Percentiles rank a stretch among this genome's conserved stretches.
phyloP scores from a whole-genome alignment of 352 stramenopile genomes.

The Globisporangium emineosum region DNA sequence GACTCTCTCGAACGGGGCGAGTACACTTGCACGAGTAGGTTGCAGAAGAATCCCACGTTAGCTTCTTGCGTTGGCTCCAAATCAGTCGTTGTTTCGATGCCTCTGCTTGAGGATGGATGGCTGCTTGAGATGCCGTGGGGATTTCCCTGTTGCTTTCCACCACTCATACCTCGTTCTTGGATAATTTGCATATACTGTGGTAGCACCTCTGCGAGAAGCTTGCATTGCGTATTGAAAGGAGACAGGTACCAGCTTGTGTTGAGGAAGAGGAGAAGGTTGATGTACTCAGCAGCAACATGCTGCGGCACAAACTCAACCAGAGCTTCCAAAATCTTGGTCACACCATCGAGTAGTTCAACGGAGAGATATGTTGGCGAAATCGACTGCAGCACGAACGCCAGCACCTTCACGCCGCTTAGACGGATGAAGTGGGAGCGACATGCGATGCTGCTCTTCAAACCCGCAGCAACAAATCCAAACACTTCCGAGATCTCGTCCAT shows the following conservation, averaged over 20 bases:
- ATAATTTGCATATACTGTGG: slow-evolving; percentile 58
- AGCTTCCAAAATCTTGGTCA: slow-evolving; percentile 61
- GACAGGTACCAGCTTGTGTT: slow-evolving; percentile 80
- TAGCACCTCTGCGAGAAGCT: slow-evolving; percentile 55
- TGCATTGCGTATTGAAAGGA: slow-evolving; percentile 72
- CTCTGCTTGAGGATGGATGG: slow-evolving; percentile 16
- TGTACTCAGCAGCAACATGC: slow-evolving; percentile 37
- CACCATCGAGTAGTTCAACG: slow-evolving; percentile 46
- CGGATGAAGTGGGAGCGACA: slow-evolving; percentile 76
- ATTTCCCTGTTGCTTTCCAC: background rate
- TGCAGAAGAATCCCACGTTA: slow-evolving; percentile 79
- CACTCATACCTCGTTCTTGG: slow-evolving; percentile 24
- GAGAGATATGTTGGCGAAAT: slow-evolving; percentile 77
- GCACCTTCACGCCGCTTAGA: slow-evolving; percentile 63
- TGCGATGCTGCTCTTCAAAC: slow-evolving; percentile 49
- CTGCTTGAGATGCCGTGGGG: slow-evolving; percentile 13
- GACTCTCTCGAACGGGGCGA: slow-evolving; percentile 19
- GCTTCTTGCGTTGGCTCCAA: slow-evolving; percentile 29
- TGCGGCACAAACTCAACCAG: slow-evolving; percentile 39
- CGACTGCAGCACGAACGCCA: slow-evolving; percentile 72
- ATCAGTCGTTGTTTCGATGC: slow-evolving; percentile 19
- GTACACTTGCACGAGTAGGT: slow-evolving; percentile 71
- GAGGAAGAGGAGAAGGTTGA: slow-evolving; percentile 69
- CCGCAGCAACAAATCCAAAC: slow-evolving; percentile 53
- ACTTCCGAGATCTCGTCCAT: slow-evolving; percentile 67